phyloP scores from a whole-genome alignment of 345 rosid genomes.

The Moringa oleifera region DNA sequence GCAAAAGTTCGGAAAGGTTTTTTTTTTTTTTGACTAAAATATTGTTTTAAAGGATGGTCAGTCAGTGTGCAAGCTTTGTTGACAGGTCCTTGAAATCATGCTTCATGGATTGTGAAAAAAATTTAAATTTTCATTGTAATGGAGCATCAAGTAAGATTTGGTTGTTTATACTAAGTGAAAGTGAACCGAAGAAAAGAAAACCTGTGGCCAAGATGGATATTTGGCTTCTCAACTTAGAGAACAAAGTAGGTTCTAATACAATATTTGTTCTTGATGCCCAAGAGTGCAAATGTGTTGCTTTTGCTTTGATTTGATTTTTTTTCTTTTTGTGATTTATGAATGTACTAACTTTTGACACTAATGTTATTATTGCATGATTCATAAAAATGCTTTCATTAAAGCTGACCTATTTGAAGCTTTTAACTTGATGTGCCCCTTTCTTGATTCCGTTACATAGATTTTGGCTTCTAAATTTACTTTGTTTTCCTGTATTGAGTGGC shows the following conservation, averaged over 20 bases:
- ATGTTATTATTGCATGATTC: no score
- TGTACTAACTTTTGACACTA: no score
- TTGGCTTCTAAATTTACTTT: not conserved
- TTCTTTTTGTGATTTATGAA: not conserved
- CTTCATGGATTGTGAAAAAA: not conserved
- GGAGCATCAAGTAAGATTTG: not conserved
- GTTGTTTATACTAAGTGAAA: not conserved
- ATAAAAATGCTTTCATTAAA: no score
- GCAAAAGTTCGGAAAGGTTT: constrained; percentile 79
- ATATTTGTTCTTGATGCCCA: not conserved
- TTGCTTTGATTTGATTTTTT: no score
- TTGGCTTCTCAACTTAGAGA: not conserved
- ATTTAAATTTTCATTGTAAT: no score
- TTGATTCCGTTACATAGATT: not conserved
- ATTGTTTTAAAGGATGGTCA: not conserved
- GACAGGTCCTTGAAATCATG: not conserved
- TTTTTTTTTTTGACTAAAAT: not conserved
- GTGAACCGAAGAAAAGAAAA: not conserved
- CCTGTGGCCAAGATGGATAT: not conserved
- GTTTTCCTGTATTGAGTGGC: not conserved
- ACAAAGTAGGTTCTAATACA: not conserved
- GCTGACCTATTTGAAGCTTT: not conserved
- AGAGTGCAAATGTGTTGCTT: not conserved
- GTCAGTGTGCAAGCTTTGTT: not conserved
- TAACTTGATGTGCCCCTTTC: not conserved